Conservation (phyloP, 306 rosid species). For the Fagus crenata region DNA sequence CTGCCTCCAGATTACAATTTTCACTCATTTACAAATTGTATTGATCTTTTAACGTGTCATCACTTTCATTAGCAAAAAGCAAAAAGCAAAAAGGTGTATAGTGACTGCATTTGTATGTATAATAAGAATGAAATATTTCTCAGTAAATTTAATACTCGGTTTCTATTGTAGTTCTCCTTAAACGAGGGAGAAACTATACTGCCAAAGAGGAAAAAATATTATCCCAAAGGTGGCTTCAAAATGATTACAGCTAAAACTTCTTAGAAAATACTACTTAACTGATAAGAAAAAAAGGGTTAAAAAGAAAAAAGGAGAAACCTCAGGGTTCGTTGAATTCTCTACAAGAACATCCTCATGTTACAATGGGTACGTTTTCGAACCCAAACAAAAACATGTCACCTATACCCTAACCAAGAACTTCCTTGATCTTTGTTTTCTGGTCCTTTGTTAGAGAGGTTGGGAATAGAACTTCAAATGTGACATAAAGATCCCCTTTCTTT, state of each 20-base stretch:
- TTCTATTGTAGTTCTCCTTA: slow-evolving; percentile 1
- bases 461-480: slow-evolving; percentile 80
- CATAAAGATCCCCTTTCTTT: slow-evolving; percentile 86
- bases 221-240: slow-evolving; percentile 1
- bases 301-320: neutral
- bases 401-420: slow-evolving; percentile 62
- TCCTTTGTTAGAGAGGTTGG: slow-evolving; percentile 77
- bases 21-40: no score
- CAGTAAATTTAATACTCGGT: neutral
- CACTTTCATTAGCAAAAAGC: no score
- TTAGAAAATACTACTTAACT: neutral
- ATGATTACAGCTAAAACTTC: slow-evolving; percentile 12
- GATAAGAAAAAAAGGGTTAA: no score
- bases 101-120: neutral
- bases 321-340: slow-evolving; percentile 23
- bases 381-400: slow-evolving; percentile 23
- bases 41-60: no score
- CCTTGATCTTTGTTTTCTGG: slow-evolving; percentile 73
- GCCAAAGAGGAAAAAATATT: neutral
- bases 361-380: slow-evolving; percentile 26
- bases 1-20: no score
- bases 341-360: slow-evolving; percentile 33
- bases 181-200: neutral
- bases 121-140: neutral
- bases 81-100: neutral